Base-by-base conservation (phyloP, 805 yeast genomes). In the Candida endomychidarum region DNA sequence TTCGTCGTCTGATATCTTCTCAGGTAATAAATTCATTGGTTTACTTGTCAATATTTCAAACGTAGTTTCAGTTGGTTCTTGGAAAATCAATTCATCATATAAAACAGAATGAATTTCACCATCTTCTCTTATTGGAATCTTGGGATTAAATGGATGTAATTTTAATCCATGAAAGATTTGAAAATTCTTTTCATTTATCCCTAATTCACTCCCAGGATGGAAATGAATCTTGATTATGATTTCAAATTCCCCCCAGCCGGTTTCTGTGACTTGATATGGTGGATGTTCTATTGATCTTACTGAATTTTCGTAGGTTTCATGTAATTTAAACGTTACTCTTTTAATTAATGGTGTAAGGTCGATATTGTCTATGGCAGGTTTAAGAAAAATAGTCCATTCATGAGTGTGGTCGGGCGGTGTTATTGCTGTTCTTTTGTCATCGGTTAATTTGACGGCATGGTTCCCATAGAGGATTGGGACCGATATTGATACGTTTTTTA, bases 181-280 rank as follows among this genome's bases (percentile, higher is more conserved):
- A 34, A 93, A 66, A 60, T 85, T 82, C 67, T 93, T 93, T 57
- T 93, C 99, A 50, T 81, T 83, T 23, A 68, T 64, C 2, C 73
- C 72, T 29, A 69, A 52, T 33, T 69, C 75, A 11, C 95, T 83
- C 21, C 86, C 95, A n/a, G 82, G 75, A 26, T 81, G 82, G 60
- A 93, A 93, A 59, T 82, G 90, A 12, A 93, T 78, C 57, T 90
- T 86, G 40, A 93, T 81, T 25, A 86, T 78, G 46, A 93, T 84
- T 56, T 93, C 99, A 62, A 93, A 93, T 61, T 93, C 99, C 50
- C 99, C 99, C 99, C 99, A 93, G 0, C 99, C 99, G 0, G 98
- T 86, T 56, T 93, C 99, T 2, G 96, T 85, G 20, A 93, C 88
- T 59, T 89, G 95, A 54, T 84, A 93, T 0, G 99, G 99, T 2